Conservation (phyloP, 495 filamentous ascomycete species). For the Symbiotaphrina buchneri region DNA sequence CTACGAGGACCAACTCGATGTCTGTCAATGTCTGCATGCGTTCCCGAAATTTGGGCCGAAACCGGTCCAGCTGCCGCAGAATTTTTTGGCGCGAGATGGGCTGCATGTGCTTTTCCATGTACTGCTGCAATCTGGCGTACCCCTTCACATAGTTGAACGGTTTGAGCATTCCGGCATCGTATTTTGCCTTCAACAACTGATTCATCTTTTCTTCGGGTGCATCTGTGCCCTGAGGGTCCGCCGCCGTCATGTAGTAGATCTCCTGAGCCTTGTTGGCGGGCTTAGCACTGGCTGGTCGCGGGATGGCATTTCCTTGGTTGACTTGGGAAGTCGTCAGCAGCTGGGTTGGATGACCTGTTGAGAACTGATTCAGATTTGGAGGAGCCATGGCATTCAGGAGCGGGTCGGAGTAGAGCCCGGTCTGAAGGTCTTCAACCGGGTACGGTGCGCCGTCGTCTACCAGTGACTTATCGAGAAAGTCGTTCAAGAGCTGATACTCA, state of each 20-base stretch:
- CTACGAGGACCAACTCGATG: slow-evolving; percentile 76
- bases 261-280: slow-evolving; percentile 69
- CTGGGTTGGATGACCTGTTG: background rate
- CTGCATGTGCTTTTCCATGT: slow-evolving; percentile 75
- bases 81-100: slow-evolving; percentile 67
- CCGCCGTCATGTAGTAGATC: slow-evolving; percentile 85
- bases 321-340: slow-evolving; percentile 4
- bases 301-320: slow-evolving; percentile 31
- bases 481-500: slow-evolving; percentile 89
- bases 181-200: slow-evolving; percentile 82
- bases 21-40: slow-evolving; percentile 80
- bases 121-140: slow-evolving; percentile 67
- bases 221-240: slow-evolving; percentile 81
- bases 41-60: slow-evolving; percentile 88
- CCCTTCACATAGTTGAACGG: slow-evolving; percentile 98
- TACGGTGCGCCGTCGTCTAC: slow-evolving; percentile 55
- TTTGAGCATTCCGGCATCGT: slow-evolving; percentile 79
- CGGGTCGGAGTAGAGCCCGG: slow-evolving; percentile 30
- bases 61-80: slow-evolving; percentile 69
- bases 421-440: slow-evolving; percentile 2
- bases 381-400: slow-evolving; percentile 20
- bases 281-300: slow-evolving; percentile 31
- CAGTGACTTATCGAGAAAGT: slow-evolving; percentile 78
- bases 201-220: slow-evolving; percentile 89
- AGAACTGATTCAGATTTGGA: slow-evolving; percentile 4